phyloP scores from a whole-genome alignment of 2,329 filamentous ascomycete genomes.

The Niveomyces coronatus region DNA sequence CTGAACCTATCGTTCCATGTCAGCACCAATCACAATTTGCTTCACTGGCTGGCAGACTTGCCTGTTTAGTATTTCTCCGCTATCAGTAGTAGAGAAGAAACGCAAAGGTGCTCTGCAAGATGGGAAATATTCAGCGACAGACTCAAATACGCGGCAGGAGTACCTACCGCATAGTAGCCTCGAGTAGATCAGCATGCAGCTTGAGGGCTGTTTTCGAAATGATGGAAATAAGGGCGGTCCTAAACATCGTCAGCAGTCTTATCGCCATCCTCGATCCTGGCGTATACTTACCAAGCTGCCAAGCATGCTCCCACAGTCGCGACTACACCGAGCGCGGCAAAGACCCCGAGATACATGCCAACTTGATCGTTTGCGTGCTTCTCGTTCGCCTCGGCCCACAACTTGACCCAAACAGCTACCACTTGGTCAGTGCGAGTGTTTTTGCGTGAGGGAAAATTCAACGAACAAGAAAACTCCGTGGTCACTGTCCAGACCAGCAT shows the following conservation, averaged over 20 bases:
- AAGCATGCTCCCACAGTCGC: slow-evolving; percentile 17
- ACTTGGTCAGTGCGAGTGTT: background rate
- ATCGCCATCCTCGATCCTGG: background rate
- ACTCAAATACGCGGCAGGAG: background rate
- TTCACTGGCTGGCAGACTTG: background rate
- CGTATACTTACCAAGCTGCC: slow-evolving; percentile 15
- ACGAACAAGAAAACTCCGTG: slow-evolving; percentile 9
- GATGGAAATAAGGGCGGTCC: background rate
- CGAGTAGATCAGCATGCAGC: background rate
- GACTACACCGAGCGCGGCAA: background rate
- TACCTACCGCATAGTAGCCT: background rate
- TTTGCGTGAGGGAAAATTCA: background rate
- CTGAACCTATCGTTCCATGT: slow-evolving; percentile 21
- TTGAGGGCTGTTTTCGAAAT: background rate
- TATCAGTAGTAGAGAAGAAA: slow-evolving; percentile 1
- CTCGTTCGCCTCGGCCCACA: slow-evolving; percentile 2
- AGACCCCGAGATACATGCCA: slow-evolving; percentile 5
- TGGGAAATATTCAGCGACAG: background rate
- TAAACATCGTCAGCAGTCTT: background rate
- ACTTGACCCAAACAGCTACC: background rate
- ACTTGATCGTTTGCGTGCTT: background rate
- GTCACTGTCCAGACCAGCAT: slow-evolving; percentile 2
- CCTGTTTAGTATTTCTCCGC: background rate
- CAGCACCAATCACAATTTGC: background rate
- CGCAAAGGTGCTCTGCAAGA: background rate